phyloP scores from a whole-genome alignment of 2,329 filamentous ascomycete genomes.

The Stagonosporopsis rhizophila region DNA sequence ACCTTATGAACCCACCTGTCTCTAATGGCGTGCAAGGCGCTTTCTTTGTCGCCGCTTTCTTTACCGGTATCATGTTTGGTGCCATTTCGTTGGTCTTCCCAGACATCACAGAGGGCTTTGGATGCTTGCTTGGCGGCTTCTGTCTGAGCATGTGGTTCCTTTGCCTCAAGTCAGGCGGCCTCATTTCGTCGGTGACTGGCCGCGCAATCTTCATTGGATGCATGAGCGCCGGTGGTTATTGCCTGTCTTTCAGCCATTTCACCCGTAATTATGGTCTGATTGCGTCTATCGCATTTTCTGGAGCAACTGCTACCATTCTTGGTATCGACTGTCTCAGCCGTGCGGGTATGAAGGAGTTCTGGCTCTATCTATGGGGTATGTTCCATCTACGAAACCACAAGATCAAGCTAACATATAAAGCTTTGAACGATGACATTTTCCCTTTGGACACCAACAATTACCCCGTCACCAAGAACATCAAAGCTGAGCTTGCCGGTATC shows the following conservation, averaged over 20 bases:
- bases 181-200: constrained; percentile 67
- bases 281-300: constrained; percentile 76
- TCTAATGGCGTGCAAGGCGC: constrained; percentile 80
- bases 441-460: constrained; percentile 79
- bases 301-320: constrained; percentile 78
- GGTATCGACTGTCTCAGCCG: constrained; percentile 90
- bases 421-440: constrained; percentile 77
- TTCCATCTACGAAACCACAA: constrained; percentile 13
- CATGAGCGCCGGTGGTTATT: constrained; percentile 72
- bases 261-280: constrained; percentile 83
- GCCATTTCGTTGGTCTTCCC: constrained; percentile 77
- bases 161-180: constrained; percentile 75
- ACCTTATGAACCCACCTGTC: constrained; percentile 84
- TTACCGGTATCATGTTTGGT: constrained; percentile 78
- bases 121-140: constrained; percentile 86
- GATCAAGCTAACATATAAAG: constrained; percentile 46
- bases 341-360: constrained; percentile 95
- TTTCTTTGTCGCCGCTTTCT: constrained; percentile 79
- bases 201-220: constrained; percentile 78
- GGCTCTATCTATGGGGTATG: constrained; percentile 86
- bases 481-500: constrained; percentile 81
- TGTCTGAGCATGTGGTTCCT: constrained; percentile 91
- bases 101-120: constrained; percentile 84
- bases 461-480: constrained; percentile 84
- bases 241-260: constrained; percentile 73